Evolutionary conservation across 176 grass and related monocot genomes (phyloP), one percentile per base, ranked within the genome.

Genomic region (Oryza glaberrima): DNA sequence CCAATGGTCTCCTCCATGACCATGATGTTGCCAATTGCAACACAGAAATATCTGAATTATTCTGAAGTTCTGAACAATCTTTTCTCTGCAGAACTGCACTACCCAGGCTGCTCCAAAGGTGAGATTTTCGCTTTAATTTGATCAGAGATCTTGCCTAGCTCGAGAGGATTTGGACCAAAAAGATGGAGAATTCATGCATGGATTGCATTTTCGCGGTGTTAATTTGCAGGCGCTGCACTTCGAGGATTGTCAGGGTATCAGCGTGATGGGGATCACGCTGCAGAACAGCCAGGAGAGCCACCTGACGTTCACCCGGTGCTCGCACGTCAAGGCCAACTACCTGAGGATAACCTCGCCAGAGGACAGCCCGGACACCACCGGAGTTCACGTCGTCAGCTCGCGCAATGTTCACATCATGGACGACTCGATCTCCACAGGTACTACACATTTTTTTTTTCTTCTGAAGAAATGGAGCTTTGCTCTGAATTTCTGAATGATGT

Each of bases 321-420:
- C 79, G 30, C 9, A 82, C 69, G 82, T 98, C 67, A 69, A 63
- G 63, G 92, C 86, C 9, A 80, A 54, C 1, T 87, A 82, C 60
- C 88, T 98, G 28, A 82, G 77, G 19, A 77, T 98, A n/a, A 93
- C 75, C 41, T 88, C 93, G 80, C 95, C 95, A 71, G 88, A 67
- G 71, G 10, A 93, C 47, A 98, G 95, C 76, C 41, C 89, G 52
- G 84, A 91, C 85, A 98, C 95, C 85, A 86, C 77, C 78, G 95
- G 93, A 68, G 77, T 98, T 22, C 81, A 88, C 23, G 78, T 98
- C 77, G 86, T 83, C 20, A 85, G 61, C 73, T 98, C 92, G 5
- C 4, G 2, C 43, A 91, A 90, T 45, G 82, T 95, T 12, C 38
- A 90, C 16, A 41, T 95, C 79, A 91, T 68, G 86, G 64, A 88